These are phyloP conservation scores for Alloteropsis semialata DNA, from an alignment of 176 grass and related monocot genomes.

Conservation along the genomic window DNA sequence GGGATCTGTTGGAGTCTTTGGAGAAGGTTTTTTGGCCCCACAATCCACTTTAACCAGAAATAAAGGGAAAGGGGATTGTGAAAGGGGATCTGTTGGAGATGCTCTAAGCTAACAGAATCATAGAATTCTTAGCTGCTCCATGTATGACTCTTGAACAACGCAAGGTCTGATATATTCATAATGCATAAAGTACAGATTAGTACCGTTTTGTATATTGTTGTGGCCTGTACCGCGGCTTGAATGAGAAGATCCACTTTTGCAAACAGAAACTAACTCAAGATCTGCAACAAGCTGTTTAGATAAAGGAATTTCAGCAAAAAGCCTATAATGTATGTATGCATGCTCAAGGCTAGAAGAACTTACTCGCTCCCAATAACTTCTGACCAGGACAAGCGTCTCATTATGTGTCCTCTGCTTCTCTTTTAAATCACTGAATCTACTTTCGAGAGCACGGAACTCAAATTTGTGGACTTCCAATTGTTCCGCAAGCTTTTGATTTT, in stretches of 20 bases:
- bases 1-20: no score
- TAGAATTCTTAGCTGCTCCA: conserved; percentile 1
- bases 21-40: no score
- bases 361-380: conserved; percentile 68
- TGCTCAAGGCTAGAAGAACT: not conserved
- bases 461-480: conserved; percentile 88
- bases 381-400: conserved; percentile 59
- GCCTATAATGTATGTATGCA: not conserved
- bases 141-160: conserved; percentile 22
- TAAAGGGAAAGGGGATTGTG: no score
- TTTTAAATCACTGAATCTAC: conserved; percentile 73
- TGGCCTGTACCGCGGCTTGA: conserved; percentile 27
- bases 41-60: no score
- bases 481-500: conserved; percentile 86
- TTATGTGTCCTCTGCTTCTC: conserved; percentile 53
- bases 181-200: conserved; percentile 11
- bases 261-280: conserved; percentile 52
- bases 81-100: no score
- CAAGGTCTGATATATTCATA: not conserved
- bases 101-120: not conserved
- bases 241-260: conserved; percentile 42
- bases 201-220: conserved; percentile 35
- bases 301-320: not conserved
- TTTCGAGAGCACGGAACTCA: conserved; percentile 63
- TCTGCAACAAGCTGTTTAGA: conserved; percentile 63